Evolutionary conservation across 352 stramenopile genomes (phyloP).

Genomic region (Globisporangium cylindrosporum): DNA sequence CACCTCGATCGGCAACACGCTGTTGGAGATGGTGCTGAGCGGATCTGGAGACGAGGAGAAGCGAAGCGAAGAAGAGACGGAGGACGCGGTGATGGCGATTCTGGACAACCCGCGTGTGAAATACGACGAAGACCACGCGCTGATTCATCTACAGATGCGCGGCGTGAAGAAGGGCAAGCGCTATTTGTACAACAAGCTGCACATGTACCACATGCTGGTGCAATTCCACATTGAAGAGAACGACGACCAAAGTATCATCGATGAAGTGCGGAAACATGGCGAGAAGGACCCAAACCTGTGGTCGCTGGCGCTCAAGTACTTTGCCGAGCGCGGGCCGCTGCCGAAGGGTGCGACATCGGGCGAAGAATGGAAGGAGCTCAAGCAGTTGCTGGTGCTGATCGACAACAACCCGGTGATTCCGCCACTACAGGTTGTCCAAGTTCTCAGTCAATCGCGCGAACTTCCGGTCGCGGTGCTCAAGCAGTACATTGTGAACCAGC

Average conservation of each 20-base stretch:
- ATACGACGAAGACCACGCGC: constrained; percentile 92
- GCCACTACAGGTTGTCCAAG: constrained; percentile 81
- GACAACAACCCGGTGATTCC: constrained; percentile 81
- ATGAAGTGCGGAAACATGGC: constrained; percentile 87
- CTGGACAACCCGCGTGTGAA: constrained; percentile 88
- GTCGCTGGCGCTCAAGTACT: constrained; percentile 89
- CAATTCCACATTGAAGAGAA: constrained; percentile 93
- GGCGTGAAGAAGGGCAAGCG: constrained; percentile 91
- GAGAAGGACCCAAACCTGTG: constrained; percentile 89
- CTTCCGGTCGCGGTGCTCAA: constrained; percentile 81
- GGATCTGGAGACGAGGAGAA: constrained; percentile 46
- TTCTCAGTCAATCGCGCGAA: constrained; percentile 80
- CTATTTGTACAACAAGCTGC: constrained; percentile 93
- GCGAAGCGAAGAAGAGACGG: constrained; percentile 55
- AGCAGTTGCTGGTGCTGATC: constrained; percentile 74
- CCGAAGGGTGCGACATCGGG: constrained; percentile 57
- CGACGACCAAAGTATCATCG: constrained; percentile 86
- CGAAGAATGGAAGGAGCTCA: constrained; percentile 78
- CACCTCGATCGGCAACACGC: constrained; percentile 87
- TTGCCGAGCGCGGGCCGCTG: constrained; percentile 77
- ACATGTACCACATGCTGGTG: constrained; percentile 94
- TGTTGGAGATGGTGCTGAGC: constrained; percentile 87
- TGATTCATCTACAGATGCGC: constrained; percentile 92
- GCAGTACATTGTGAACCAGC: constrained; percentile 84
- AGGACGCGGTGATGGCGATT: constrained; percentile 83